These are phyloP conservation scores for Diaporthe humulicola DNA, from an alignment of 2,329 filamentous ascomycete genomes.

Conservation along the genomic window DNA sequence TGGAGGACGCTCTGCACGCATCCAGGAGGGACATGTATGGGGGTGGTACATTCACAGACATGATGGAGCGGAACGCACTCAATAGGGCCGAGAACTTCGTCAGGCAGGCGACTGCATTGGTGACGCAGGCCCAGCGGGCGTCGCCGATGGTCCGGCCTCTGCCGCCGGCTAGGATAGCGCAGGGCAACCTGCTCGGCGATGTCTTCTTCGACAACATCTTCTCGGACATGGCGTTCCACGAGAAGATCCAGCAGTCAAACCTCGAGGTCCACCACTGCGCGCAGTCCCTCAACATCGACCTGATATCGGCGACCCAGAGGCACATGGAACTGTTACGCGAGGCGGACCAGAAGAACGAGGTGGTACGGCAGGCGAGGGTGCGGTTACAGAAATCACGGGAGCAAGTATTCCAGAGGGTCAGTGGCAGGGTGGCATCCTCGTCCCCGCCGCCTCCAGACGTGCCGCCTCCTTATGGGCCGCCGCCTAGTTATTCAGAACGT, in stretches of 20 bases:
- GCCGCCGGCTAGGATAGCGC: constrained; percentile 57
- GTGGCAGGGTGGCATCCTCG: neutral
- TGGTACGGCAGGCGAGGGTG: constrained; percentile 50
- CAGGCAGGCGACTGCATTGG: constrained; percentile 54
- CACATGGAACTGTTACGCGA: constrained; percentile 48
- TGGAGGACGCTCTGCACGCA: constrained; percentile 57
- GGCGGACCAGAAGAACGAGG: constrained; percentile 47
- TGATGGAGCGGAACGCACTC: constrained; percentile 67
- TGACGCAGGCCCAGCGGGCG: constrained; percentile 55
- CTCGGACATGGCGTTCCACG: constrained; percentile 64
- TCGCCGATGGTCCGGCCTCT: constrained; percentile 56
- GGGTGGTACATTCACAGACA: constrained; percentile 61
- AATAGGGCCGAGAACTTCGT: constrained; percentile 59
- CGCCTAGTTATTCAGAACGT: constrained; percentile 27
- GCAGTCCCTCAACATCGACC: constrained; percentile 49
- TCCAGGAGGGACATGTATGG: constrained; percentile 64
- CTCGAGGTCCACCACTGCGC: constrained; percentile 52
- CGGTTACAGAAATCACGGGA: constrained; percentile 61
- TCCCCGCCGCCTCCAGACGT: neutral
- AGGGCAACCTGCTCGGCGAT: constrained; percentile 62
- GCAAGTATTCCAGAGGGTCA: constrained; percentile 54
- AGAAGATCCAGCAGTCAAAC: constrained; percentile 62
- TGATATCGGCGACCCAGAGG: constrained; percentile 49
- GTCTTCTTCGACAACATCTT: constrained; percentile 70
- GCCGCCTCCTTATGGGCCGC: constrained; percentile 20